Conservation (phyloP, 2,329 filamentous ascomycete genomes). For the Diaporthe velutina region DNA sequence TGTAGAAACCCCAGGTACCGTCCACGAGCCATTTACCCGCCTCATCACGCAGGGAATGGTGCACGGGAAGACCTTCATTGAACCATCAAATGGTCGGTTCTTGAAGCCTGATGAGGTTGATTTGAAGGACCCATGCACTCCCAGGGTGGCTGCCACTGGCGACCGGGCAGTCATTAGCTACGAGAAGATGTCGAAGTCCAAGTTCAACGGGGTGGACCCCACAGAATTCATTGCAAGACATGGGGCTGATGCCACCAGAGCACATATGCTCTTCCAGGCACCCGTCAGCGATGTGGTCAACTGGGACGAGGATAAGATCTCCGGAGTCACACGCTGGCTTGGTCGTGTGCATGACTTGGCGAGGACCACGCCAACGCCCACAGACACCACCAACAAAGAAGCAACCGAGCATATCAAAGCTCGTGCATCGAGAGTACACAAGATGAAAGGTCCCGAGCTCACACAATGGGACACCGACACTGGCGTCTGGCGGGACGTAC, state of each 20-base stretch:
- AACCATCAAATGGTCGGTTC: conserved; percentile 82
- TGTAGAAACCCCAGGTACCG: conserved; percentile 48
- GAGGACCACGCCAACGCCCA: conserved; percentile 14
- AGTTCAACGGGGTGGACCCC: conserved; percentile 91
- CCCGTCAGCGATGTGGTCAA: conserved; percentile 86
- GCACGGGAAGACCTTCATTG: conserved; percentile 84
- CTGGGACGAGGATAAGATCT: conserved; percentile 88
- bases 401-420: conserved; percentile 21
- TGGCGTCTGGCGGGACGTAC: conserved; percentile 73
- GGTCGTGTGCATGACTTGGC: conserved; percentile 74
- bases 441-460: conserved; percentile 49
- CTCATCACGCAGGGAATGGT: conserved; percentile 94
- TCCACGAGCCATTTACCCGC: conserved; percentile 83
- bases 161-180: conserved; percentile 73
- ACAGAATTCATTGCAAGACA: conserved; percentile 78
- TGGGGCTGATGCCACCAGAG: conserved; percentile 86
- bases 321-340: conserved; percentile 86
- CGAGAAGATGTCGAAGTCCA: conserved; percentile 97
- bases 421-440: conserved; percentile 45
- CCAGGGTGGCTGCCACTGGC: conserved; percentile 73
- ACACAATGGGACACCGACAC: conserved; percentile 61
- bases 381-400: not conserved
- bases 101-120: conserved; percentile 83
- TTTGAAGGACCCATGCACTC: conserved; percentile 65
- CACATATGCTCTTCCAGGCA: conserved; percentile 90